Conservation (phyloP, 108 stramenopile genomes). For the Discostella pseudostelligera region DNA sequence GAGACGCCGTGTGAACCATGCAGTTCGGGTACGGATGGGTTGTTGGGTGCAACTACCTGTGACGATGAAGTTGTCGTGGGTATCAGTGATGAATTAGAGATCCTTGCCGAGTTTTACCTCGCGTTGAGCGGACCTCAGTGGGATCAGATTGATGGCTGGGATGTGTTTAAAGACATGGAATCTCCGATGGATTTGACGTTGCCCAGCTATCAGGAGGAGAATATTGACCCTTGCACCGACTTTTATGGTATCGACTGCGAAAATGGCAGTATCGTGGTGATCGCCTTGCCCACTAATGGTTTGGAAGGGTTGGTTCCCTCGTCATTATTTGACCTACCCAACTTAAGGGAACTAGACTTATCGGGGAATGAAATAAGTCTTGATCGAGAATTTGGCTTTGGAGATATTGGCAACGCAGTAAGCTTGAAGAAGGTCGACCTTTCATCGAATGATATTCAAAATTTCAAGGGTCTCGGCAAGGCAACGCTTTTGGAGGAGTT, state of each 20-base stretch:
- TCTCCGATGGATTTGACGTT: slow-evolving; percentile 33
- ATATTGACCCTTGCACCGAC: slow-evolving; percentile 25
- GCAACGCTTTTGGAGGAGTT: slow-evolving; percentile 39
- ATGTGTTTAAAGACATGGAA: slow-evolving; percentile 38
- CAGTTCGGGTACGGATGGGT: slow-evolving; percentile 42
- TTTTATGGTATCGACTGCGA: slow-evolving; percentile 42
- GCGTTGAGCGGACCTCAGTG: slow-evolving; percentile 54
- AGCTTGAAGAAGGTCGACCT: slow-evolving; percentile 42
- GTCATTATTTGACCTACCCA: slow-evolving; percentile 42
- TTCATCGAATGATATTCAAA: slow-evolving; percentile 46
- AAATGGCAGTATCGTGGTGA: slow-evolving; percentile 16
- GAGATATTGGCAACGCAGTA: slow-evolving; percentile 49
- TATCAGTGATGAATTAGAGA: slow-evolving; percentile 33
- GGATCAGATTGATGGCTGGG: slow-evolving; percentile 44
- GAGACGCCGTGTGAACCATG: slow-evolving; percentile 46
- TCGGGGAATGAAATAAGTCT: slow-evolving; percentile 43
- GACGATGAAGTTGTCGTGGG: slow-evolving; percentile 9
- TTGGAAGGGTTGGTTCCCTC: slow-evolving; percentile 46
- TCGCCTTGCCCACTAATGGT: slow-evolving; percentile 32
- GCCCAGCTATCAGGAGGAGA: slow-evolving; percentile 30
- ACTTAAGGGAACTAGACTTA: slow-evolving; percentile 34
- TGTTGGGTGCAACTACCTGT: slow-evolving; percentile 51
- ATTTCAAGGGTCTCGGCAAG: slow-evolving; percentile 32
- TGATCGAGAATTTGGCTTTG: slow-evolving; percentile 46
- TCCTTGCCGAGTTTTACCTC: slow-evolving; percentile 60